Evolutionary conservation across 1,139 yeast species (phyloP), one percentile per base, ranked within the genome.

Genomic region (Blastobotrys ciferrii): DNA sequence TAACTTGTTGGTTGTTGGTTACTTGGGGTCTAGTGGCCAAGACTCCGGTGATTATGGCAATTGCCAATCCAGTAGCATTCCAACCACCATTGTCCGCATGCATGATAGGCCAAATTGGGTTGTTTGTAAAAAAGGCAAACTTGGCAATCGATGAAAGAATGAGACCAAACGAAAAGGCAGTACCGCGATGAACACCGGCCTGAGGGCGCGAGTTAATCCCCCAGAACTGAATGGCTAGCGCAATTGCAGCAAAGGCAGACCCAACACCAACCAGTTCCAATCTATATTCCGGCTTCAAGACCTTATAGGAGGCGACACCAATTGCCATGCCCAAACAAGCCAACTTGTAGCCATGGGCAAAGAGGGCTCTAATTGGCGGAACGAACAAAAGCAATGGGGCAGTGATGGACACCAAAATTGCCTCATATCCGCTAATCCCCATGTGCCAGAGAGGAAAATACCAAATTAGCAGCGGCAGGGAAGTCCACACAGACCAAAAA

Each of bases 21-120:
- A 51, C 45, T 53, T 62, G 66, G 33, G 60, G 60, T 56, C 72
- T 52, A 72, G 74, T 17, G 85, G 80, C 56, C 75, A 68, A 71
- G 18, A 81, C 60, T 1, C 92, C 89, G 36, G 81, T 77, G 4
- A 77, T 57, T n/a, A 83, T 62, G 23, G 92, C 95, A 40, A 88
- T 53, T 9, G 75, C 68, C 3, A 92, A 67, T 42, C 95, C 97
- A 28, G 81, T 68, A 47, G 74, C 75, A 65, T 91, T 91, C 73
- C 81, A 80, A 7, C 98, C 98, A 23, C 97, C 97, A 59, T 87
- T 91, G 20, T 74, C 80, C 28, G 75, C 76, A 63, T 89, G 84
- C 92, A 92, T 84, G 42, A 89, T 85, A 35, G 98, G 95, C 98
- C 98, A 92, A 45, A 89, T 73, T 35, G 98, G 98, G 65, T 92